Conservation (phyloP, 2,329 filamentous ascomycete genomes). For the Aspergillus eucalypticola region DNA sequence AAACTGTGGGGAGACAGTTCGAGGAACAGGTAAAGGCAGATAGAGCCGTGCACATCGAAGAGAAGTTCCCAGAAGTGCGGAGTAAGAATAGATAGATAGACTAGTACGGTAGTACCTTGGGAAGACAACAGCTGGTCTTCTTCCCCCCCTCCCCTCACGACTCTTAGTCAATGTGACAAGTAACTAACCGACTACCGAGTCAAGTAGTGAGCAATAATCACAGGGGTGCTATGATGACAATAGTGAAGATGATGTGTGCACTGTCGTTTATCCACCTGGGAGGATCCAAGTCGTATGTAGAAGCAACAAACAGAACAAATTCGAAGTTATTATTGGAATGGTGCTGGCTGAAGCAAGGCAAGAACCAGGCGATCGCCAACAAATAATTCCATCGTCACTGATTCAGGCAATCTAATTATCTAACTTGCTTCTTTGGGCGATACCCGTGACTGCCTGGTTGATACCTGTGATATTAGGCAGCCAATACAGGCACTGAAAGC, state of each 20-base stretch:
- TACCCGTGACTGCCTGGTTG: neutral
- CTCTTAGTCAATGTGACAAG: neutral
- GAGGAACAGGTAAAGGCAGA: neutral
- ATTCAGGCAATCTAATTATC: neutral
- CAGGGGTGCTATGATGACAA: neutral
- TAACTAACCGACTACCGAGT: neutral
- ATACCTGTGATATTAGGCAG: neutral
- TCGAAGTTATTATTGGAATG: too few species aligned
- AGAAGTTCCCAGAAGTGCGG: too few species aligned
- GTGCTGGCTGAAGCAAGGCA: neutral
- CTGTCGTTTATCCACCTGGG: too few species aligned
- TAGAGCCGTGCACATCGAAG: neutral
- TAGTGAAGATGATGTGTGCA: too few species aligned
- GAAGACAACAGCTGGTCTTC: neutral
- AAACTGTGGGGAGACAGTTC: neutral
- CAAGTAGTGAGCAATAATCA: neutral
- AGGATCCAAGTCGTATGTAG: too few species aligned
- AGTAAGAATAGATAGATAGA: too few species aligned
- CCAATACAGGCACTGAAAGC: neutral
- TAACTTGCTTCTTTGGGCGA: neutral
- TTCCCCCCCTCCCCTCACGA: too few species aligned
- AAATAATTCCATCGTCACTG: neutral
- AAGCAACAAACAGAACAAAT: too few species aligned
- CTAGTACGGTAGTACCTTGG: too few species aligned
- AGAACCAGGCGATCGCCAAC: neutral